phyloP scores from a whole-genome alignment of 2,329 filamentous ascomycete species.

The Juglanconis sp. region DNA sequence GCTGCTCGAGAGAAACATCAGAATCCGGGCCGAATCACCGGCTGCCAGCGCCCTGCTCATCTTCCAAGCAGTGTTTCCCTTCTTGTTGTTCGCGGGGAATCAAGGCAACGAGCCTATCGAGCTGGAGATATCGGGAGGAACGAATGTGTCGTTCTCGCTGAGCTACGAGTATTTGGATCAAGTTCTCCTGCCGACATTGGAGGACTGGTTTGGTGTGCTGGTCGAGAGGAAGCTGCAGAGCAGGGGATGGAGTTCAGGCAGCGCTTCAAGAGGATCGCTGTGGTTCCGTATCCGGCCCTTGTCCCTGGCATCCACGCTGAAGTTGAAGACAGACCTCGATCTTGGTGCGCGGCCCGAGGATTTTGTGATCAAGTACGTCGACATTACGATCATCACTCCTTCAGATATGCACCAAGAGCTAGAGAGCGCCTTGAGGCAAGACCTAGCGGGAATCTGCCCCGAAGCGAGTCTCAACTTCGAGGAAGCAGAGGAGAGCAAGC shows the following conservation, averaged over 20 bases:
- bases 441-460: conserved; percentile 41
- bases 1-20: conserved; percentile 41
- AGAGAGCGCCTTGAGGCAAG: conserved; percentile 35
- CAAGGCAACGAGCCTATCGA: conserved; percentile 41
- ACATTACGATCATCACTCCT: conserved; percentile 51
- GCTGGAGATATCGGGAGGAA: conserved; percentile 54
- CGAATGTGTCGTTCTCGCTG: conserved; percentile 54
- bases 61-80: conserved; percentile 59
- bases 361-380: conserved; percentile 42
- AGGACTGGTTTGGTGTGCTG: conserved; percentile 45
- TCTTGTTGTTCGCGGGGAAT: conserved; percentile 52
- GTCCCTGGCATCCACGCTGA: conserved; percentile 31
- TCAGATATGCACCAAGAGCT: conserved; percentile 39
- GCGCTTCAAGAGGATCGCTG: conserved; percentile 36
- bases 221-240: conserved; percentile 42
- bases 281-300: conserved; percentile 44
- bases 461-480: conserved; percentile 42
- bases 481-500: conserved; percentile 48
- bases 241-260: conserved; percentile 51
- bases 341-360: conserved; percentile 12
- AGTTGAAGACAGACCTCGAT: conserved; percentile 25
- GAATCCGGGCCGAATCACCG: conserved; percentile 45
- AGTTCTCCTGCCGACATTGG: conserved; percentile 53
- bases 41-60: conserved; percentile 56
- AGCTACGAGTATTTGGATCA: conserved; percentile 64